A percentile compares a stretch with the other conserved stretches of the same genome.
These are phyloP conservation scores for Penicillium sclerotigenum DNA, from an alignment of 2,329 filamentous ascomycete genomes.

Conservation along the genomic window DNA sequence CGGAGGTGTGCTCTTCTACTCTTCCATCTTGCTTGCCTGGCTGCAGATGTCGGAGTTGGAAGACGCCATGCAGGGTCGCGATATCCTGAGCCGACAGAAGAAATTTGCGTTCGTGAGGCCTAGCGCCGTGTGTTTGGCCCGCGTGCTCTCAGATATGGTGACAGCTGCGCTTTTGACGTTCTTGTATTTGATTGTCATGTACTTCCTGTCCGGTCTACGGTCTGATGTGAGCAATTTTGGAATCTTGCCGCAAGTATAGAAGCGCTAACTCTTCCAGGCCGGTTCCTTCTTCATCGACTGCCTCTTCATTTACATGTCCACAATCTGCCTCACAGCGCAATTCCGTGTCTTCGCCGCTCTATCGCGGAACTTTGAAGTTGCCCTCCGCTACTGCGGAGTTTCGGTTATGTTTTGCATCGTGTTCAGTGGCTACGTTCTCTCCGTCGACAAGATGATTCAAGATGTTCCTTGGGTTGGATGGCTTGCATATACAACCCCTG, in stretches of 20 bases:
- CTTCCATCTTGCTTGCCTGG: conserved; percentile 59
- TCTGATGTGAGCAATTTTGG: conserved; percentile 20
- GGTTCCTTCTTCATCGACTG: conserved; percentile 62
- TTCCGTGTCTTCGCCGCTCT: conserved; percentile 61
- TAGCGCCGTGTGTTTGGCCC: conserved; percentile 57
- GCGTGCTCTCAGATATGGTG: conserved; percentile 57
- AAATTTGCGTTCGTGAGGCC: conserved; percentile 64
- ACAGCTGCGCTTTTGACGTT: conserved; percentile 52
- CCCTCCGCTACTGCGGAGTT: conserved; percentile 59
- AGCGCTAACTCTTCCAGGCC: conserved; percentile 33
- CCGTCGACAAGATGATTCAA: conserved; percentile 54
- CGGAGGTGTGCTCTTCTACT: conserved; percentile 61
- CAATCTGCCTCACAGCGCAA: conserved; percentile 58
- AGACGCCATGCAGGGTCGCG: conserved; percentile 67
- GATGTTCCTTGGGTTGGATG: conserved; percentile 62
- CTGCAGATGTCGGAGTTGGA: conserved; percentile 71
- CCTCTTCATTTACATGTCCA: conserved; percentile 57
- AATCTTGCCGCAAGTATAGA: background rate
- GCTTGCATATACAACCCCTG: conserved; percentile 50
- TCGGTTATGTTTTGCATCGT: conserved; percentile 58
- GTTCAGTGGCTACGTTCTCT: conserved; percentile 62
- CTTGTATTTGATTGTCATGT: conserved; percentile 58
- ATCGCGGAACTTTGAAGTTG: conserved; percentile 60
- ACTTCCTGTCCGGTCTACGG: conserved; percentile 53
- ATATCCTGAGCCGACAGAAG: conserved; percentile 63